Conservation (phyloP, 2,329 filamentous ascomycete species). For the Fusarium nanum region DNA sequence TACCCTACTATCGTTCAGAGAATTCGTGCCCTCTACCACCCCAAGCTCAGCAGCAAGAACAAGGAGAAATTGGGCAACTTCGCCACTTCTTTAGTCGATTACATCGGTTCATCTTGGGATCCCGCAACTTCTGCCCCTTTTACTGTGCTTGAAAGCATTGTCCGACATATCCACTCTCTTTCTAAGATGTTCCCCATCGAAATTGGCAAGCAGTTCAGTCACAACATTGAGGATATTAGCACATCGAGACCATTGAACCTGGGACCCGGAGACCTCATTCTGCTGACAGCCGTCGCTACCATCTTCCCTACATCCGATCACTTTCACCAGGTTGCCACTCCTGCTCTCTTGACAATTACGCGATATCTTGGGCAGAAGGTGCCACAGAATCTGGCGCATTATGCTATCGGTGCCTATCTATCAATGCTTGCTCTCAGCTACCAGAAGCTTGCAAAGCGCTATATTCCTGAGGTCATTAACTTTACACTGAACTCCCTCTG, state of each 20-base stretch:
- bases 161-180: constrained; percentile 92
- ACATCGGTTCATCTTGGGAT: constrained; percentile 63
- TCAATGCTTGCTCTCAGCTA: constrained; percentile 84
- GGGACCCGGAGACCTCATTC: constrained; percentile 77
- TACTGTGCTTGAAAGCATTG: constrained; percentile 78
- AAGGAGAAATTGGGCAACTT: constrained; percentile 83
- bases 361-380: constrained; percentile 85
- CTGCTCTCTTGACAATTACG: constrained; percentile 85
- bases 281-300: constrained; percentile 84
- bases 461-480: constrained; percentile 88
- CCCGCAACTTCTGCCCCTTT: constrained; percentile 66
- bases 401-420: constrained; percentile 81
- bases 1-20: constrained; percentile 85
- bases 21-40: constrained; percentile 91
- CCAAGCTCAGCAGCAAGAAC: constrained; percentile 85
- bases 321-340: constrained; percentile 95
- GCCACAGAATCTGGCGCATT: constrained; percentile 72
- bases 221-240: constrained; percentile 72
- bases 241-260: constrained; percentile 62
- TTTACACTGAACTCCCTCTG: constrained; percentile 81
- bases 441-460: constrained; percentile 84
- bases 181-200: constrained; percentile 85
- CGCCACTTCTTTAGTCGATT: constrained; percentile 72
- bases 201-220: constrained; percentile 81
- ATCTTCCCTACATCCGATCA: constrained; percentile 97